Evolutionary conservation across 2,329 filamentous ascomycete genomes (phyloP).

Genomic region (Colletotrichum sp.): DNA sequence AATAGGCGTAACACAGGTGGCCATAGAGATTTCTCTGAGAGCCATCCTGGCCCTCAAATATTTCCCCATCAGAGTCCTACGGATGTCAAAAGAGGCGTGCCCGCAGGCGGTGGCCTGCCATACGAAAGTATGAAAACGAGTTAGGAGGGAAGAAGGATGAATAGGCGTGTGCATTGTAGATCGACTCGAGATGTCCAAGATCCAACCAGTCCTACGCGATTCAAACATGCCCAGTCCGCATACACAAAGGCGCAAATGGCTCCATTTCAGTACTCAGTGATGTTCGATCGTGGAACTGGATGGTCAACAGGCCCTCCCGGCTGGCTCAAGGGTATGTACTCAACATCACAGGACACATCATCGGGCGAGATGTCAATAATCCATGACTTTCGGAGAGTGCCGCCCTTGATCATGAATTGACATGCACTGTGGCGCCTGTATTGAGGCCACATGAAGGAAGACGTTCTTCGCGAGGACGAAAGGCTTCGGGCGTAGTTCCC

Average conservation of each 20-base stretch:
- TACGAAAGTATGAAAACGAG: too few relatives aligned
- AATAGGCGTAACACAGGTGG: too few relatives aligned
- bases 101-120: too few relatives aligned
- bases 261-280: background rate
- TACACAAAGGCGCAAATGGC: background rate
- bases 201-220: background rate
- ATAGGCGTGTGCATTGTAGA: background rate
- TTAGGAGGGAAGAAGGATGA: background rate
- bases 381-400: background rate
- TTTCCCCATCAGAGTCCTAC: too few relatives aligned
- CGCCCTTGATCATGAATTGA: background rate
- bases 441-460: background rate
- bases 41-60: too few relatives aligned
- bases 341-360: background rate
- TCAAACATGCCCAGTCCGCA: background rate
- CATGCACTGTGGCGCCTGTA: background rate
- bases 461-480: background rate
- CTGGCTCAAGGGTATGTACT: background rate
- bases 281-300: background rate
- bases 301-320: background rate
- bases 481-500: background rate
- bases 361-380: background rate
- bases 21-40: too few relatives aligned
- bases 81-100: too few relatives aligned
- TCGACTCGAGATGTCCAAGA: background rate